These are phyloP conservation scores for Rhizopus delemar DNA, from an alignment of 371 early-diverging fungal genomes.

Conservation along the genomic window DNA sequence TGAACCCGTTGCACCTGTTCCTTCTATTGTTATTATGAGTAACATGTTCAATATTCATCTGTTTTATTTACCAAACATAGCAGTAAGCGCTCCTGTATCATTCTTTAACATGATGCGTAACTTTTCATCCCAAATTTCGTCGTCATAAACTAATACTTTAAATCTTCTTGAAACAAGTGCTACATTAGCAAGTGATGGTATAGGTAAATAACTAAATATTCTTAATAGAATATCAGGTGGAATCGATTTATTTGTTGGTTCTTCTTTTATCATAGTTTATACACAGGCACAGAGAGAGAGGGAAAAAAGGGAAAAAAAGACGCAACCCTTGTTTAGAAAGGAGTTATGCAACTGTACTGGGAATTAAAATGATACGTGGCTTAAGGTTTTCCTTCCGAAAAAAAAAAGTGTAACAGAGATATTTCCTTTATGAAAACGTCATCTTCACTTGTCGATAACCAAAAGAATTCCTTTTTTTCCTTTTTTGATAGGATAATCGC, in stretches of 20 bases:
- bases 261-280: neutral
- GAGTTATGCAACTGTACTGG: neutral
- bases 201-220: constrained; percentile 53
- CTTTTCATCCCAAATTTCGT: constrained; percentile 65
- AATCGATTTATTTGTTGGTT: constrained; percentile 9
- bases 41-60: neutral
- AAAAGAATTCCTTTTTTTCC: too few relatives aligned
- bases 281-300: neutral
- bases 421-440: too few relatives aligned
- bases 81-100: constrained; percentile 37
- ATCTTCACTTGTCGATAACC: too few relatives aligned
- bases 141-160: constrained; percentile 66
- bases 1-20: constrained; percentile 16
- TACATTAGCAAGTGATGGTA: constrained; percentile 48
- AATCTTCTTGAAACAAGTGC: constrained; percentile 61
- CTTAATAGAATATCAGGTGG: constrained; percentile 55
- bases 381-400: neutral
- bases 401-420: too few relatives aligned
- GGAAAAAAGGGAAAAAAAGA: neutral
- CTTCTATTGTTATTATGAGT: constrained; percentile 5
- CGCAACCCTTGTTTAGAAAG: neutral
- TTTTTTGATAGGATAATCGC: too few relatives aligned
- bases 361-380: neutral
- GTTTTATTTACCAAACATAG: constrained; percentile 23
- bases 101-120: constrained; percentile 40